Evolutionary conservation across 495 filamentous ascomycete species (phyloP), one percentile per base, ranked within the genome.

Genomic region (Penicillium maclennaniae): DNA sequence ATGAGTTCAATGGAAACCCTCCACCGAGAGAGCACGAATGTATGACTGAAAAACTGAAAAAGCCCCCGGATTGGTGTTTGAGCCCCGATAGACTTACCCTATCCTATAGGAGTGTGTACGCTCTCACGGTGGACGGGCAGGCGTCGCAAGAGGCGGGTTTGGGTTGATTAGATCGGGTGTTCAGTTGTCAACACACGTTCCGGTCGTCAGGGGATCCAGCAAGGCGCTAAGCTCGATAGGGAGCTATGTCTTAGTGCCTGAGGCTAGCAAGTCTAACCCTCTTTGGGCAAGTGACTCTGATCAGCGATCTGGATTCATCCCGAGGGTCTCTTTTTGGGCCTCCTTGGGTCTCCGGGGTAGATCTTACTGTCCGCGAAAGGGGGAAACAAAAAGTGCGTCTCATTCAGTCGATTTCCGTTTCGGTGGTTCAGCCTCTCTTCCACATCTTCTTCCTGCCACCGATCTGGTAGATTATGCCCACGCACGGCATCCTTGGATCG

Each of bases 391-490:
- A 12, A 7, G 27, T 31, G 10, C 7, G 27, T 31, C 6, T 31
- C 27, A 12, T 31, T 7, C 9, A 3, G 27, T 3, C 4, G 3
- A 14, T 14, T 34, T 34, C 14, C 10, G n/a, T 38, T 7, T 34
- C 20, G 20, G 43, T 12, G 20, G 23, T 17, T 10, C 26, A 5
- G 40, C 12, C 20, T 34, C 10, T 17, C 7, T 19, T 15, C 15
- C 42, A 16, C 45, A 48, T 26, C 17, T 37, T 14, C 23, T 21
- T 56, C 43, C 51, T 47, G 14, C 34, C 54, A 55, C 48, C 14
- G 45, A 45, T 37, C 52, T n/a, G 36, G 14, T 26, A 44, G 23
- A 49, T 59, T 73, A 75, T 73, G 61, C 58, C 70, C 72, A 75
- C 72, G 72, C 72, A 75, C 72, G 47, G 46, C 55, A 15, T 60